These are phyloP conservation scores for Schwanniomyces vanrijiae DNA, from an alignment of 805 yeast genomes.

Conservation along the genomic window DNA sequence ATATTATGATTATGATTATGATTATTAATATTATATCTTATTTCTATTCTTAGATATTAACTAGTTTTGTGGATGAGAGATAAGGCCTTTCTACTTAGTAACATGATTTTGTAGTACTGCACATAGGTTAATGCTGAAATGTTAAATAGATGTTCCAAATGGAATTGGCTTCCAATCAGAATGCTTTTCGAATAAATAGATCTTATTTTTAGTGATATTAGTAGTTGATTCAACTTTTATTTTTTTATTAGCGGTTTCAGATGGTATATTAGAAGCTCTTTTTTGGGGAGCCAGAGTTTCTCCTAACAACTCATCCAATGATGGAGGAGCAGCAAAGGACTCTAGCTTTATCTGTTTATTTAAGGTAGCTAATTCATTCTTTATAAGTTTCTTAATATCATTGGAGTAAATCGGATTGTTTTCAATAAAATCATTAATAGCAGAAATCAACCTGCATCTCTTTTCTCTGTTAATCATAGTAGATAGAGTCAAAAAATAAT, in stretches of 20 bases:
- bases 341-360: slow-evolving; percentile 4
- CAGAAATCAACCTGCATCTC: background rate
- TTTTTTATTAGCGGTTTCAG: slow-evolving; percentile 16
- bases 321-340: slow-evolving; percentile 17
- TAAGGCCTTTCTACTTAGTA: background rate
- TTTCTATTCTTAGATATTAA: background rate
- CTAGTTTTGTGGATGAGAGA: background rate
- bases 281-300: background rate
- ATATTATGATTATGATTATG: background rate
- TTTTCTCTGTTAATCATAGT: background rate
- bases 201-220: background rate
- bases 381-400: background rate
- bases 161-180: slow-evolving; percentile 54
- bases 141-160: slow-evolving; percentile 40
- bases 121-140: background rate
- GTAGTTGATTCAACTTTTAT: slow-evolving; percentile 1
- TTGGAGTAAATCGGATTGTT: background rate
- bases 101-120: background rate
- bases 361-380: background rate
- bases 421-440: background rate
- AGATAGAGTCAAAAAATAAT: background rate
- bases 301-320: slow-evolving; percentile 25
- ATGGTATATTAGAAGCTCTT: slow-evolving; percentile 14
- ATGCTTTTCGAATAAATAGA: slow-evolving; percentile 28
- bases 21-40: background rate